Evolutionary conservation across 257 asterid species (phyloP), one percentile per base, ranked within the genome.

Genomic region (Solanum clarkiae): DNA sequence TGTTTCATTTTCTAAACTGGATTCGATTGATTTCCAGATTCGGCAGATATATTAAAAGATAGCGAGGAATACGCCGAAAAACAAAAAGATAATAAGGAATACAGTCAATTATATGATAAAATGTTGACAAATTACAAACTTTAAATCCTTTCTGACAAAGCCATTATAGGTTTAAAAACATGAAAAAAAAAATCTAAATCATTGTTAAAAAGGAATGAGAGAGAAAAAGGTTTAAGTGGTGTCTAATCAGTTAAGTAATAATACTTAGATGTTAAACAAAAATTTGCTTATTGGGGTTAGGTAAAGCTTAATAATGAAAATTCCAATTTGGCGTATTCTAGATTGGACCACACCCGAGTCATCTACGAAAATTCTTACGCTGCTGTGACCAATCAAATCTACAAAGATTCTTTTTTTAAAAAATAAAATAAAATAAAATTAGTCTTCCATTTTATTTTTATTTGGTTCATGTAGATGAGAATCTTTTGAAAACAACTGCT

Each of bases 231-330:
- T 8, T 24, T 60, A 40, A 85, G 90, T 90, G 89, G 44, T 81
- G 90, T 87, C 90, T 79, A 82, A 85, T 88, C 90, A 88, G 18
- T 56, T 70, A 51, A 60, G 80, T 45, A 66, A 63, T 55, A 70
- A 63, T 49, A 70, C 51, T 69, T 40, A 80, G 74, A 68, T 49
- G 40, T 51, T 45, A 85, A 63, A 55, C 63, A 80, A 13, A 68
- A 84, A 40, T 49, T 60, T 85, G 47, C 57, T 74, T 62, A 22
- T 42, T 81, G 85, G 87, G 83, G 87, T 90, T 90, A 87, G 92
- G 92, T 90, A 86, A 69, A 51, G 65, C 29, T 84, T 87, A 87
- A 84, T 84, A 79, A 84, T 16, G 80, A 69, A 84, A 86, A 84
- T 32, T 72, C 75, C 66, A 47, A 79, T 18, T 69, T 80, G 85